phyloP scores from a whole-genome alignment of 2,329 filamentous ascomycete species.

The Colletotrichum phormii region DNA sequence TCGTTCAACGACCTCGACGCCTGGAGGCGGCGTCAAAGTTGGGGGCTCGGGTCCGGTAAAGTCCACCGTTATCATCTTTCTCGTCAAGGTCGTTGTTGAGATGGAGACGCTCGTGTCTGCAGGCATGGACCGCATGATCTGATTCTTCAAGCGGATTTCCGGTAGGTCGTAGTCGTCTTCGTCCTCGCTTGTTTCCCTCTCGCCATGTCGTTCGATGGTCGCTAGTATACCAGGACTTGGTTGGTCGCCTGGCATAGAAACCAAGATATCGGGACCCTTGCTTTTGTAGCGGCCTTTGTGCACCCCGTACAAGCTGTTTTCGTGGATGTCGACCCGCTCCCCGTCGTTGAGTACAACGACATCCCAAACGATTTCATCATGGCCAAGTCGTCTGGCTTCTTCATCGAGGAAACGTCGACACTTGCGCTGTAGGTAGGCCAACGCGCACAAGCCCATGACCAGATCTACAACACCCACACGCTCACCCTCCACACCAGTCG shows the following conservation, averaged over 20 bases:
- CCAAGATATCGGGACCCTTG: slow-evolving; percentile 36
- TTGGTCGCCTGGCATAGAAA: slow-evolving; percentile 40
- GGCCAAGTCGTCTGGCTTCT: slow-evolving; percentile 57
- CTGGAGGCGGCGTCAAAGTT: slow-evolving; percentile 65
- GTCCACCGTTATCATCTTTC: slow-evolving; percentile 74
- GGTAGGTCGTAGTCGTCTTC: slow-evolving; percentile 57
- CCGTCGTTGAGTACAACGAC: slow-evolving; percentile 72
- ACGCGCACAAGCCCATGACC: slow-evolving; percentile 68
- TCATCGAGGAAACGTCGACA: slow-evolving; percentile 64
- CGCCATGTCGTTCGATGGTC: slow-evolving; percentile 50
- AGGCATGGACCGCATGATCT: slow-evolving; percentile 66
- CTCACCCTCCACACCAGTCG: slow-evolving; percentile 69
- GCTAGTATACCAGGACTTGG: slow-evolving; percentile 45
- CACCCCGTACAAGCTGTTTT: slow-evolving; percentile 48
- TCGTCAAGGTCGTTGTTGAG: slow-evolving; percentile 68
- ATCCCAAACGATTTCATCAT: slow-evolving; percentile 74
- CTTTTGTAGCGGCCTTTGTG: slow-evolving; percentile 42
- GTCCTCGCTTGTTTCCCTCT: slow-evolving; percentile 42
- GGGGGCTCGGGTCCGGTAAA: slow-evolving; percentile 65
- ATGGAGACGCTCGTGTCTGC: slow-evolving; percentile 69
- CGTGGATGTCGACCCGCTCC: slow-evolving; percentile 66
- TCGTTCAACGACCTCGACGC: slow-evolving; percentile 70
- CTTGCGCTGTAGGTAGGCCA: slow-evolving; percentile 71
- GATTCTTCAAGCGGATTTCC: slow-evolving; percentile 61
- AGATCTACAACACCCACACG: slow-evolving; percentile 71